Base-by-base conservation (phyloP, 495 filamentous ascomycete genomes). In the Xylaria venustula region DNA sequence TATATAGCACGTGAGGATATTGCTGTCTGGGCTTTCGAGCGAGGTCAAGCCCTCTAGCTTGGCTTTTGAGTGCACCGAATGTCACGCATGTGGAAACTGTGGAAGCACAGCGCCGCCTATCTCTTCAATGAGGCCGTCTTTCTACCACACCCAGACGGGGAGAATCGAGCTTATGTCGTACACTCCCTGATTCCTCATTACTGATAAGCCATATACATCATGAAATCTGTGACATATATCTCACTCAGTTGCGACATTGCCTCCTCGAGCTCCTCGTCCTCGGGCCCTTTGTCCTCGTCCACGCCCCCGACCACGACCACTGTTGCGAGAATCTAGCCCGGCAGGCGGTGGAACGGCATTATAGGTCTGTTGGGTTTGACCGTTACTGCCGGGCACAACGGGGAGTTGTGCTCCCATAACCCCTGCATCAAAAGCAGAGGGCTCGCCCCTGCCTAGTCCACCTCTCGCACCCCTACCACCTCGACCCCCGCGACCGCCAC, bases 341-440 rank as follows among this genome's bases (percentile, higher is more conserved):
- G 89, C 72, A 0, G 93, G 93, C 5, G 94, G 94, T 3, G 94
- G 92, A 8, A 93, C 90, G 52, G 85, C 85, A 34, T 80, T 79
- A 67, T 94, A 96, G 55, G 74, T 78, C 64, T 85, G 80, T 25
- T 83, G 83, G 25, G 75, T 76, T 12, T 47, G 49, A 32, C 8
- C 12, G 12, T 45, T 7, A 15, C 11, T 28, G 25, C 19, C 26
- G 15, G 47, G n/a, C 0, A 26, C 12, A 22, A 14, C 42, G 15
- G 44, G 20, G 20, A 12, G 6, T 17, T 58, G 28, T 17, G 32
- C 25, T 11, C 12, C 25, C 34, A 15, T 20, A 4, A 5, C 7
- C 6, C 36, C 46, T 8, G 14, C 58, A 62, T 30, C 65, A 64
- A 22, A 64, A 64, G 26, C 14, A 71, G 66, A 20, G 62, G 54